phyloP scores from a whole-genome alignment of 129 eudicot genomes.

The Tagetes erecta region DNA sequence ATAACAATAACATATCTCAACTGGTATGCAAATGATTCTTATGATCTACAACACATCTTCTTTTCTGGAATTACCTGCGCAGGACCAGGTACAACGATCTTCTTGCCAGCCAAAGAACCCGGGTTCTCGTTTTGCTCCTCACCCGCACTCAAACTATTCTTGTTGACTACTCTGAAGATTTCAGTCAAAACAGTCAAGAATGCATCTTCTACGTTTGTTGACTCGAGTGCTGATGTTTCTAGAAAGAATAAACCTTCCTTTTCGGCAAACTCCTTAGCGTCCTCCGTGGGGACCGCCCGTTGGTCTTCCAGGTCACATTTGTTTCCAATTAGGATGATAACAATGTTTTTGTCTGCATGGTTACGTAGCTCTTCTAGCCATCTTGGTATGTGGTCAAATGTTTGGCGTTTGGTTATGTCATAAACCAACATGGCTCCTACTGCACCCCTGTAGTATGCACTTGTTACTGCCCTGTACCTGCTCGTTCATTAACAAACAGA shows the following conservation, averaged over 20 bases:
- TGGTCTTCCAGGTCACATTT: conserved; percentile 67
- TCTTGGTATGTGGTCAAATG: conserved; percentile 73
- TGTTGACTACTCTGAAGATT: conserved; percentile 84
- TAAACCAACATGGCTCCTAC: conserved; percentile 78
- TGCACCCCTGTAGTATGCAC: conserved; percentile 79
- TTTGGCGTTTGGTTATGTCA: conserved; percentile 76
- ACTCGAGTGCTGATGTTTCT: conserved; percentile 86
- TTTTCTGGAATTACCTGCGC: conserved; percentile 83
- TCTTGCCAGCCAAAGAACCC: conserved; percentile 68
- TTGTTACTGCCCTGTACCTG: conserved; percentile 78
- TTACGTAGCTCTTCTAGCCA: conserved; percentile 75
- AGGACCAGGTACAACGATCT: conserved; percentile 89
- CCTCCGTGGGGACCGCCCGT: conserved; percentile 77
- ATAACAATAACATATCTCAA: conserved; percentile 16
- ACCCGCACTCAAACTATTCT: conserved; percentile 66
- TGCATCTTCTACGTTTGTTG: conserved; percentile 89
- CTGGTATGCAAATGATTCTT: conserved; percentile 16
- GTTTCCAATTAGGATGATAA: conserved; percentile 67
- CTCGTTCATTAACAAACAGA: background rate
- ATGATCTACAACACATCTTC: conserved; percentile 69
- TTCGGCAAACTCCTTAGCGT: conserved; percentile 84
- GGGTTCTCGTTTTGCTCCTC: conserved; percentile 75
- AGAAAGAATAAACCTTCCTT: conserved; percentile 89
- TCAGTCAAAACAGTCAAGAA: conserved; percentile 82
- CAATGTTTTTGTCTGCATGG: conserved; percentile 76